Conservation (phyloP, 1,284 basidiomycete genomes). For the Ganoderma sinense region DNA sequence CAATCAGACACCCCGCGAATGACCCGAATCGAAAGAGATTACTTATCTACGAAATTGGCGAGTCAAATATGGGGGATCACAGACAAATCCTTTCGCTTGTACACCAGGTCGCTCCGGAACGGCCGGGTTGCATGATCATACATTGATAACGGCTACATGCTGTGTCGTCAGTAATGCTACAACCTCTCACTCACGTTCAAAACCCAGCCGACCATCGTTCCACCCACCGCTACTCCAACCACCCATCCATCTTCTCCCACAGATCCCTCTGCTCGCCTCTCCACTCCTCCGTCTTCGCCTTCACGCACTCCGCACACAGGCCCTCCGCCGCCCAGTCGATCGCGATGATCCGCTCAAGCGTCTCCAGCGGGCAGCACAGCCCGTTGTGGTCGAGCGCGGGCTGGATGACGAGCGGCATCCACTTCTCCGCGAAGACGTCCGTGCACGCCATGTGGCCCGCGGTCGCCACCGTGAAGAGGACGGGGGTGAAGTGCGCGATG, state of each 20-base stretch:
- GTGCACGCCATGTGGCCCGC: slow-evolving; percentile 77
- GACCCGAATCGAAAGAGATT: too few relatives aligned
- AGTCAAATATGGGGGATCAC: too few relatives aligned
- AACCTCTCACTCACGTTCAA: not conserved
- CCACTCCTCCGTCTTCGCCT: slow-evolving; percentile 72
- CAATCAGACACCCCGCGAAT: too few relatives aligned
- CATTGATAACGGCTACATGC: not conserved
- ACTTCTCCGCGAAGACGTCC: slow-evolving; percentile 69
- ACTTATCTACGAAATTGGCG: too few relatives aligned
- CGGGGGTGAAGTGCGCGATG: slow-evolving; percentile 72
- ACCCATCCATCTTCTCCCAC: slow-evolving; percentile 67
- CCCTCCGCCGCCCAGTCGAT: slow-evolving; percentile 66
- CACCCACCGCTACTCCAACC: slow-evolving; percentile 45
- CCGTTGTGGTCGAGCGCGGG: slow-evolving; percentile 71
- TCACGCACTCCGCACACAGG: slow-evolving; percentile 62
- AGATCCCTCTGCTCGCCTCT: slow-evolving; percentile 61
- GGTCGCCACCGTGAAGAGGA: slow-evolving; percentile 72
- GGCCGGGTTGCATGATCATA: not conserved
- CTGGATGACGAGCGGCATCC: slow-evolving; percentile 72
- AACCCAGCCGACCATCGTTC: too few relatives aligned
- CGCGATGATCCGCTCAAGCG: slow-evolving; percentile 61
- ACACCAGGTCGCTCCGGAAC: too few relatives aligned
- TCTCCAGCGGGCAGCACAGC: slow-evolving; percentile 66
- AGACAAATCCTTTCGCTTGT: too few relatives aligned
- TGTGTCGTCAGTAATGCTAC: not conserved